Conservation (phyloP, 2,329 filamentous ascomycete genomes). For the Penicillium vulpinum region DNA sequence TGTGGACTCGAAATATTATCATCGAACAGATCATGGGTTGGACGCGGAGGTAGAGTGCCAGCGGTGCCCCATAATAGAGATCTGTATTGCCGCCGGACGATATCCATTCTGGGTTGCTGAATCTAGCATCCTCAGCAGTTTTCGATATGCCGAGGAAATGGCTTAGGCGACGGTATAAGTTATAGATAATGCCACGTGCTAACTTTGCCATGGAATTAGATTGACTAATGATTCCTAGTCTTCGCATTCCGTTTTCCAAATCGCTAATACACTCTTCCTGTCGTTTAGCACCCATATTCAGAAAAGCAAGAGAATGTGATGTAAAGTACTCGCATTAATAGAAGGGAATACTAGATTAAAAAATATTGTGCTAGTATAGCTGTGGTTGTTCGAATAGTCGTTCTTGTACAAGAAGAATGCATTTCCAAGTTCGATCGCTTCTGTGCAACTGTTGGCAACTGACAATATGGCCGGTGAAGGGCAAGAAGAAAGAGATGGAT, state of each 20-base stretch:
- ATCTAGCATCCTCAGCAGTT: background rate
- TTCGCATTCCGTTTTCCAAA: conserved; percentile 13
- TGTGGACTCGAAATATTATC: conserved; percentile 11
- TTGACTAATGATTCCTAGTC: conserved; percentile 12
- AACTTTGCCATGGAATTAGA: conserved; percentile 19
- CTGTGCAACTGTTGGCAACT: conserved; percentile 14
- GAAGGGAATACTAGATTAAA: conserved; percentile 23
- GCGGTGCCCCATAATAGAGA: background rate
- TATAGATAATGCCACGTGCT: conserved; percentile 15
- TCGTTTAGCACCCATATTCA: conserved; percentile 3
- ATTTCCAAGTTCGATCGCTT: conserved; percentile 16
- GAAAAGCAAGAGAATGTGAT: conserved; percentile 13
- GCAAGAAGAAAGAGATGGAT: conserved; percentile 20
- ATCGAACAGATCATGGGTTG: conserved; percentile 18
- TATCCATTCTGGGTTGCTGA: background rate
- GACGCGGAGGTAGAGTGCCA: conserved; percentile 11
- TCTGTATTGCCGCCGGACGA: background rate
- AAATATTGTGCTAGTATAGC: conserved; percentile 15
- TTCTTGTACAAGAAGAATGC: conserved; percentile 17
- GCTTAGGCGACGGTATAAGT: conserved; percentile 15
- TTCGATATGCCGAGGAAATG: background rate
- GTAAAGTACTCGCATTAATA: conserved; percentile 23
- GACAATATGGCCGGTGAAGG: conserved; percentile 24
- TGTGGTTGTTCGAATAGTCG: conserved; percentile 16
- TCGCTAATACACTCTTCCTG: conserved; percentile 4